Conservation (phyloP, 108 stramenopile species). For the Stephanodiscus minutulus region DNA sequence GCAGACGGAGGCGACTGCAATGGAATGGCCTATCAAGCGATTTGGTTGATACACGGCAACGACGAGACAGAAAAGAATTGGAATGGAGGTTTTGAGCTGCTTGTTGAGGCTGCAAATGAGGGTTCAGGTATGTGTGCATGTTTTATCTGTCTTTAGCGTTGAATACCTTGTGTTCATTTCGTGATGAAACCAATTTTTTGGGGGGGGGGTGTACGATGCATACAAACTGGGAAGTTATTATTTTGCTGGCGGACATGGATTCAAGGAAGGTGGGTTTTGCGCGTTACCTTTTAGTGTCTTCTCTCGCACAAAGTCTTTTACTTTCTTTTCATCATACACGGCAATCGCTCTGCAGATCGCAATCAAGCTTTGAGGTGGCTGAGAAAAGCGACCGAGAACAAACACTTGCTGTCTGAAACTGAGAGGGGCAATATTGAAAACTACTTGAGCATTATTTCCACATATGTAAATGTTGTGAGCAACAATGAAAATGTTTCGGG, state of each 20-base stretch:
- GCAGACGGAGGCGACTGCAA: constrained; percentile 14
- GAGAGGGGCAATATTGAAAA: not conserved
- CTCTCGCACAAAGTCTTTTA: not conserved
- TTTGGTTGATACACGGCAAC: constrained; percentile 14
- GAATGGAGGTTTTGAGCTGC: constrained; percentile 10
- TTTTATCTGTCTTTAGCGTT: not conserved
- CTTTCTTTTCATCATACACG: not conserved
- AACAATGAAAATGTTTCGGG: not conserved
- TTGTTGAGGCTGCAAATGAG: constrained; percentile 19
- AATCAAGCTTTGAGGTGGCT: constrained; percentile 15
- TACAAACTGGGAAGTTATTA: constrained; percentile 24
- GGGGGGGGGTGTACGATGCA: constrained; percentile 12
- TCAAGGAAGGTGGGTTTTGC: constrained; percentile 3
- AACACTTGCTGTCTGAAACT: not conserved
- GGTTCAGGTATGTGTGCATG: constrained; percentile 18
- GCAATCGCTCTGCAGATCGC: not conserved
- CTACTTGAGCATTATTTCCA: not conserved
- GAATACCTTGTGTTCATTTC: no score
- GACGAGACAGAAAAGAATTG: constrained; percentile 15
- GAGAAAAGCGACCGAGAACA: constrained; percentile 3
- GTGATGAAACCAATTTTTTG: not conserved
- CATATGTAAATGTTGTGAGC: not conserved
- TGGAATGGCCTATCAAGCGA: constrained; percentile 21
- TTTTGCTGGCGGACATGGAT: constrained; percentile 18
- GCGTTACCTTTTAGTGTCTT: not conserved